Evolutionary conservation across 2,329 filamentous ascomycete species (phyloP).

Genomic region (Pseudocercospora crystallina): DNA sequence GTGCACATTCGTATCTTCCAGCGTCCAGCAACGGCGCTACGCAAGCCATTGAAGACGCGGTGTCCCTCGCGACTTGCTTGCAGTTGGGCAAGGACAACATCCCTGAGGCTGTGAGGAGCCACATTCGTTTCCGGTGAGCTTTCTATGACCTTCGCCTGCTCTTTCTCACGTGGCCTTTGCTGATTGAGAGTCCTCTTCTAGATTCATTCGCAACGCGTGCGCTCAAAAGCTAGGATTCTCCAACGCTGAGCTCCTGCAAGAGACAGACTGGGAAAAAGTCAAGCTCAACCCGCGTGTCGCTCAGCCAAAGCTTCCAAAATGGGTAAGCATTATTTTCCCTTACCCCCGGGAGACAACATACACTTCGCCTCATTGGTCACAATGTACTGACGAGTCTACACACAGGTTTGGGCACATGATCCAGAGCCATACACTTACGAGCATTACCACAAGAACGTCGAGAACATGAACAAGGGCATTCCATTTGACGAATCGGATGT

Average conservation of each 20-base stretch:
- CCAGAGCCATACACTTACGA: slow-evolving; percentile 25
- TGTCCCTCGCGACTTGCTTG: slow-evolving; percentile 47
- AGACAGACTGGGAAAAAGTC: slow-evolving; percentile 51
- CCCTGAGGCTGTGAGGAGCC: slow-evolving; percentile 31
- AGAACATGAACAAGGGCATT: slow-evolving; percentile 14
- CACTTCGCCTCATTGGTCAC: neutral
- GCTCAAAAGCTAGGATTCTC: slow-evolving; percentile 51
- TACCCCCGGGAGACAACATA: too few relatives aligned
- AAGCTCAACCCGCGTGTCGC: slow-evolving; percentile 46
- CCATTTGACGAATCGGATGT: slow-evolving; percentile 19
- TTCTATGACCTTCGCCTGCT: slow-evolving; percentile 29
- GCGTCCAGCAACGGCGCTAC: slow-evolving; percentile 48
- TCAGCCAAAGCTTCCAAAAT: slow-evolving; percentile 47
- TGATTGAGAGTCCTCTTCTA: slow-evolving; percentile 18
- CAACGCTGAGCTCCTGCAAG: slow-evolving; percentile 49
- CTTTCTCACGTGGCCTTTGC: neutral
- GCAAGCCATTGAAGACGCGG: slow-evolving; percentile 49
- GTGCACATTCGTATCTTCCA: slow-evolving; percentile 47
- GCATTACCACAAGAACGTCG: slow-evolving; percentile 21
- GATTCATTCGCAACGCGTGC: slow-evolving; percentile 50
- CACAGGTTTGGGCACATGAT: slow-evolving; percentile 31
- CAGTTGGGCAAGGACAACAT: slow-evolving; percentile 42
- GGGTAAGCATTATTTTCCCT: slow-evolving; percentile 32
- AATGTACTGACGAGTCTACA: slow-evolving; percentile 23
- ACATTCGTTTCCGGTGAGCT: slow-evolving; percentile 37